Evolutionary conservation across 129 eudicot species (phyloP), one percentile per base, ranked within the genome.

Genomic region (Centella asiatica): DNA sequence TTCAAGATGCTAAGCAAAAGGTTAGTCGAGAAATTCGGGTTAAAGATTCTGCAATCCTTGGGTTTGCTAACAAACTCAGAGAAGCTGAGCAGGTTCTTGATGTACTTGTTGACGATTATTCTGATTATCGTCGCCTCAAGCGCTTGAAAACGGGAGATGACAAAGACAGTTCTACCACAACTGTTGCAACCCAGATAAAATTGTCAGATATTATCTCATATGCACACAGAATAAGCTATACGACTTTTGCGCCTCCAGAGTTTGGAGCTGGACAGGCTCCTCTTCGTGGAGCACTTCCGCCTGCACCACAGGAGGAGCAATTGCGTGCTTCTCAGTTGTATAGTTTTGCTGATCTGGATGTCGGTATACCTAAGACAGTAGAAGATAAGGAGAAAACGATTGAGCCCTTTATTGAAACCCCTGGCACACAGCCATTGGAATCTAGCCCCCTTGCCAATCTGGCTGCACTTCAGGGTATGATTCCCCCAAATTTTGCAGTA

Each of bases 261-360:
- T 93, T 84, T 20, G 96, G 95, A 34, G 88, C 95, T 0, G 99
- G 96, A 18, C 79, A 74, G 13, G 96, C 83, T 37, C 99, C 96
- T 23, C 83, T 87, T 23, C 80, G 96, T 1, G 99, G 96, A 15
- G 96, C 96, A 11, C 87, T 93, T 23, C 99, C 99, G 0, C 99
- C 99, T 1, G 96, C 99, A 24, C 99, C 99, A 14, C 99, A 93
- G 26, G 99, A 93, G 69, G 99, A 93, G 66, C 99, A 93, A 47
- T 73, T 93, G 96, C 88, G 99, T 9, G 99, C 96, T 45, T 87
- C 99, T 31, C 94, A 78, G 64, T 64, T 87, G 24, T 93, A 87
- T 66, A 50, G 45, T 37, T 87, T 84, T 44, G 95, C 92, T 0
- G 92, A 87, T 63, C 80, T 93, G 26, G 99, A 93, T 67, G 76